Evolutionary conservation across 2,329 filamentous ascomycete genomes (phyloP).

Genomic region (Cladosporium sp.): DNA sequence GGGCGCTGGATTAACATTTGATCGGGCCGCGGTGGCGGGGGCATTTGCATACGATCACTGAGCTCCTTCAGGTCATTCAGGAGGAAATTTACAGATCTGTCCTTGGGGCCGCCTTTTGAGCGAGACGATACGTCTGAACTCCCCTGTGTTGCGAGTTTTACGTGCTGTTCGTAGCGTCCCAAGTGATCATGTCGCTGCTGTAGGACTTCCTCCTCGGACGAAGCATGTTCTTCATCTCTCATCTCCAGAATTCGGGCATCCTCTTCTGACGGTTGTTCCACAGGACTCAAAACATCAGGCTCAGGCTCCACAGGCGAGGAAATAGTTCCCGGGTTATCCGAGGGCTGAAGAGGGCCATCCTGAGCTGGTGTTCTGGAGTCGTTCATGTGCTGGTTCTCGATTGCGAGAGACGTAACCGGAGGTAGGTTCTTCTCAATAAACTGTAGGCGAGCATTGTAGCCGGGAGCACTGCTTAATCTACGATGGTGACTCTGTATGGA

Average conservation of each 20-base stretch:
- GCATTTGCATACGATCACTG: neutral
- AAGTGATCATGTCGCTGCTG: neutral
- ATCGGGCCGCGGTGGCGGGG: neutral
- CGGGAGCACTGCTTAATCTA: neutral
- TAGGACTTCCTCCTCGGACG: neutral
- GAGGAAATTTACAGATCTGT: too few species aligned
- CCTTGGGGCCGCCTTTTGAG: neutral
- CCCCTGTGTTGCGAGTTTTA: too few species aligned
- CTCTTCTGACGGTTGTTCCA: too few species aligned
- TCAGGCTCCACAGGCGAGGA: too few species aligned
- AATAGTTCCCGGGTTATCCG: neutral
- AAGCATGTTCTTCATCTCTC: constrained; percentile 31
- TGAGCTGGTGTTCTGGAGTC: neutral
- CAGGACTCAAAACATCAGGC: too few species aligned
- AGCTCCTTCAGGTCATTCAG: too few species aligned
- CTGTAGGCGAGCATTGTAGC: neutral
- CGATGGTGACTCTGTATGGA: constrained; percentile 22
- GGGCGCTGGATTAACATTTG: too few species aligned
- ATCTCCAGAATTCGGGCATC: constrained; percentile 32
- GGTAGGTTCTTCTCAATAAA: neutral
- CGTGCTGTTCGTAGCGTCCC: neutral
- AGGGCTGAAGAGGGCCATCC: too few species aligned
- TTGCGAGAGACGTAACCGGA: neutral
- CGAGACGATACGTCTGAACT: too few species aligned
- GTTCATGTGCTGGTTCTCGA: constrained; percentile 5